Base-by-base conservation (phyloP, 768 basidiomycete species). In the Xerocomellus amylosporus region DNA sequence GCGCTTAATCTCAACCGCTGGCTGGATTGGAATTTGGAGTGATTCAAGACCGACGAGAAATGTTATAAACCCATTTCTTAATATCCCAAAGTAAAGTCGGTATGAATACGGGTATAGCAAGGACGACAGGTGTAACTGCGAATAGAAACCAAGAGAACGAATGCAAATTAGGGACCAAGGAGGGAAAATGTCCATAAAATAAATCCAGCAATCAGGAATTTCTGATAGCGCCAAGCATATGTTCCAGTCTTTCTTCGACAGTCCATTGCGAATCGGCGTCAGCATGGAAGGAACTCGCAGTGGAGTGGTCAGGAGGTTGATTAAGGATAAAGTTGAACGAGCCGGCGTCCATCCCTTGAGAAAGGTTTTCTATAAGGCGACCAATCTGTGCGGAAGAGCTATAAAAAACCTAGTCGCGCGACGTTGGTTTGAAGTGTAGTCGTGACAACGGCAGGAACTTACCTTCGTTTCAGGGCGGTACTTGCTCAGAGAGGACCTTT, bases 391-490 rank as follows among this genome's bases (percentile, higher is more conserved):
- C 81, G 22, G 87, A 77, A 17, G 88, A 83, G 61, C 86, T 62
- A 55, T 64, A 63, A 68, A 64, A 73, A 65, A 71, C 65, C 63
- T 62, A 47, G 52, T 36, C 48, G 28, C 51, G 28, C 49, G 40
- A 55, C 26, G 45, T 68, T 42, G 46, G 54, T 38, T 56, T 39
- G 22, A 43, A 51, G 33, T 17, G 37, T 15, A 45, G 54, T 34
- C 53, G 14, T 38, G 49, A 54, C 20, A 47, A 51, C 45, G 33
- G 43, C 50, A 51, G 53, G 36, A 63, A 69, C 76, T 58, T 70
- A 88, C 90, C 83, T 92, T 92, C 33, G 91, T 93, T 67, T 93
- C 90, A 58, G 91, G 90, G 46, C 87, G 81, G 60, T 73, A 70
- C 64, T 82, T 78, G 66, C 77, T 77, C 71, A 79, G 77, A 56